Conservation (phyloP, 2,329 filamentous ascomycete genomes). For the Pseudonectria buxi region DNA sequence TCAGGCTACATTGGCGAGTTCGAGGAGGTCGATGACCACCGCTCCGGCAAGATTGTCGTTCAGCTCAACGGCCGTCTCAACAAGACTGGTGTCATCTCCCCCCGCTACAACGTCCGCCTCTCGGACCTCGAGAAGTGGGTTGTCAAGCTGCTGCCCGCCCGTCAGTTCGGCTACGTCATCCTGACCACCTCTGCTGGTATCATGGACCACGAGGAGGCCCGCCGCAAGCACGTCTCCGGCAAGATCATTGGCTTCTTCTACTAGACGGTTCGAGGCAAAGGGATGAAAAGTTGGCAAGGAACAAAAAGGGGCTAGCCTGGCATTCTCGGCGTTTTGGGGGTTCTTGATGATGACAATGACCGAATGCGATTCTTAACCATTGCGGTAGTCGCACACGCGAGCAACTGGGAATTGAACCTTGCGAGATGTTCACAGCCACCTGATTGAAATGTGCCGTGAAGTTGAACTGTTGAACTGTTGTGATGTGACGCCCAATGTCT, state of each 20-base stretch:
- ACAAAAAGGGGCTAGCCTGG: constrained; percentile 12
- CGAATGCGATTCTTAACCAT: constrained; percentile 27
- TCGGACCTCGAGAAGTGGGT: constrained; percentile 99
- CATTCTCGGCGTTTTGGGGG: constrained; percentile 32
- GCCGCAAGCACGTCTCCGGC: constrained; percentile 97
- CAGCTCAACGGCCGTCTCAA: constrained; percentile 99
- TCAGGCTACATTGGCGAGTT: constrained; percentile 98
- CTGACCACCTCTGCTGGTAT: constrained; percentile 98
- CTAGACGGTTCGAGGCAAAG: constrained; percentile 46
- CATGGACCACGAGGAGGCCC: constrained; percentile 99
- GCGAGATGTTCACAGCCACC: constrained; percentile 22
- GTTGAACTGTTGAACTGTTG: constrained; percentile 1
- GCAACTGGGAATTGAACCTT: constrained; percentile 30
- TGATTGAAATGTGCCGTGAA: constrained; percentile 2
- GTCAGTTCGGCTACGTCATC: constrained; percentile 99
- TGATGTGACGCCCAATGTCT: background rate
- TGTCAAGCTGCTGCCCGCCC: constrained; percentile 94
- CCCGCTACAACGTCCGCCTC: constrained; percentile 98
- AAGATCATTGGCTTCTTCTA: constrained; percentile 99
- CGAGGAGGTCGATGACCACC: constrained; percentile 99
- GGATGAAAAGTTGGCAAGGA: constrained; percentile 20
- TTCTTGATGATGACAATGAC: constrained; percentile 28
- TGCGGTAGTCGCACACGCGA: constrained; percentile 26
- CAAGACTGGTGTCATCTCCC: constrained; percentile 99
- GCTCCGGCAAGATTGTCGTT: constrained; percentile 99